Evolutionary conservation across 495 filamentous ascomycete genomes (phyloP).

Genomic region (Talaromyces wortmannii): DNA sequence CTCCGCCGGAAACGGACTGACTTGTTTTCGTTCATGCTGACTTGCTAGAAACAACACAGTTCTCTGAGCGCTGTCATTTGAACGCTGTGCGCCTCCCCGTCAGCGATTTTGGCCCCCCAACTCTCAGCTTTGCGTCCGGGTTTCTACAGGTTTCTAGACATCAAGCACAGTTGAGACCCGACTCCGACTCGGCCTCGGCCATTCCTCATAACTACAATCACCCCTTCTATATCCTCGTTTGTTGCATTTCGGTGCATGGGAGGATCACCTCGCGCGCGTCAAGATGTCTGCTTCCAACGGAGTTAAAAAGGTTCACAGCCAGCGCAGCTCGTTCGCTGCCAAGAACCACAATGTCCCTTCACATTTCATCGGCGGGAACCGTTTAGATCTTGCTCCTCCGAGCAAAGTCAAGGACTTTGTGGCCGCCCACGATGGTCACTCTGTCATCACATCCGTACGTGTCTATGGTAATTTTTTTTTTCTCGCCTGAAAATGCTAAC

Average conservation of each 20-base stretch:
- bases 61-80: too few relatives aligned
- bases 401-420: slow-evolving; percentile 94
- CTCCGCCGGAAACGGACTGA: too few relatives aligned
- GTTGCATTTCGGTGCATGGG: not conserved
- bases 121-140: not conserved
- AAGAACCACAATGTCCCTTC: slow-evolving; percentile 73
- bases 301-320: slow-evolving; percentile 38
- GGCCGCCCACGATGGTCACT: slow-evolving; percentile 81
- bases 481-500: too few relatives aligned
- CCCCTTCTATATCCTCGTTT: not conserved
- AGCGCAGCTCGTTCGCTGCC: slow-evolving; percentile 56
- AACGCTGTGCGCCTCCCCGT: too few relatives aligned
- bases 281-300: slow-evolving; percentile 36
- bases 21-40: too few relatives aligned
- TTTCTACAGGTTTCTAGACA: too few relatives aligned
- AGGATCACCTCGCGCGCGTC: slow-evolving; percentile 8
- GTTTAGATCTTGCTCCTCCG: slow-evolving; percentile 67
- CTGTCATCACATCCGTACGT: slow-evolving; percentile 91
- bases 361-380: slow-evolving; percentile 96
- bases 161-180: too few relatives aligned
- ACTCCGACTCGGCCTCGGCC: too few relatives aligned
- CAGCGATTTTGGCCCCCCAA: too few relatives aligned
- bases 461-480: not conserved
- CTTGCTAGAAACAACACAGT: too few relatives aligned
- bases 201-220: not conserved